Evolutionary conservation across 23 red algal species (phyloP).

Genomic region (Gracilaria vermiculophylla): DNA sequence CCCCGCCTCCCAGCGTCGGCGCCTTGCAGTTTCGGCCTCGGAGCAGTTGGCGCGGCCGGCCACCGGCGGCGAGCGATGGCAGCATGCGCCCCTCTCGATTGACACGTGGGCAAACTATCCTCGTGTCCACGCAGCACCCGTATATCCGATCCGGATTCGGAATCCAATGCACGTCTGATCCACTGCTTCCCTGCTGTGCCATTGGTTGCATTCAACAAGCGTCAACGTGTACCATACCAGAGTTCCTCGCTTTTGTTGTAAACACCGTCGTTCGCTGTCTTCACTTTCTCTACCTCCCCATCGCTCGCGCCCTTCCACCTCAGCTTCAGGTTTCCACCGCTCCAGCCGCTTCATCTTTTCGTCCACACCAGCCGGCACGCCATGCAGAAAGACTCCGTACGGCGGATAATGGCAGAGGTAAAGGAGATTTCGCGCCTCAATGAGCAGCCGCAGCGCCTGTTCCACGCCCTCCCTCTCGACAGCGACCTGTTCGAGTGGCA

Average conservation of each 20-base stretch:
- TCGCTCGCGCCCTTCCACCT: no score
- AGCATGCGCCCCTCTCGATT: background rate
- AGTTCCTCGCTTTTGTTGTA: no score
- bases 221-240: background rate
- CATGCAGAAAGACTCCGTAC: constrained; percentile 67
- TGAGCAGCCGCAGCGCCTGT: constrained; percentile 40
- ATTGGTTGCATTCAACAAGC: no score
- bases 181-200: background rate
- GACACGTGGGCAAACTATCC: background rate
- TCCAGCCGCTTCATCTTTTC: background rate
- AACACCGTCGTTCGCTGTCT: no score
- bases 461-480: constrained; percentile 81
- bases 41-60: background rate
- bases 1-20: no score
- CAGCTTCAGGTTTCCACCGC: background rate
- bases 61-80: background rate
- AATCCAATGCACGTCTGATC: no score
- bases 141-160: no score
- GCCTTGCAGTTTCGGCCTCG: no score
- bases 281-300: no score
- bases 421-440: constrained; percentile 75
- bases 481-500: constrained; percentile 98
- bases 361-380: background rate
- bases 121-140: background rate
- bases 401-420: constrained; percentile 88